phyloP scores from a whole-genome alignment of 371 early-diverging fungal genomes.

The Mortierella sp. region DNA sequence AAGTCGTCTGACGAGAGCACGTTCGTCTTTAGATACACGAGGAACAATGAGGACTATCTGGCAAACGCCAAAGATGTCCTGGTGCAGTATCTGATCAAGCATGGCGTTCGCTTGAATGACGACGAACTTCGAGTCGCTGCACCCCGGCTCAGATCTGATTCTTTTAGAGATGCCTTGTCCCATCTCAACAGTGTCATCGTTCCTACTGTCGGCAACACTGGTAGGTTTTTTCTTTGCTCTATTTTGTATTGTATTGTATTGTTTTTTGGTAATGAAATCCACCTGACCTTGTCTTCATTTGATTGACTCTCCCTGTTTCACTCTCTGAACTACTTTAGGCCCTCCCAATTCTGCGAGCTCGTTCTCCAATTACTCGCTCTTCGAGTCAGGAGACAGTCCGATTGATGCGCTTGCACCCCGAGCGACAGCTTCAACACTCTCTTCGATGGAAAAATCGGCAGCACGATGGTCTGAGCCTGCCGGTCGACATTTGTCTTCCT shows the following conservation, averaged over 20 bases:
- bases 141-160: conserved; percentile 27
- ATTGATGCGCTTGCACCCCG: conserved; percentile 15
- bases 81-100: conserved; percentile 51
- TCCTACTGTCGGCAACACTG: conserved; percentile 8
- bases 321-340: too few relatives aligned
- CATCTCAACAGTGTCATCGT: conserved; percentile 23
- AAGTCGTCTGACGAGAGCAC: conserved; percentile 3
- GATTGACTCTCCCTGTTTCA: too few relatives aligned
- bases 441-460: conserved; percentile 23
- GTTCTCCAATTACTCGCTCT: conserved; percentile 33
- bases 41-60: conserved; percentile 48
- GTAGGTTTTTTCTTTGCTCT: conserved; percentile 4
- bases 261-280: too few relatives aligned
- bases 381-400: conserved; percentile 22
- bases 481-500: conserved; percentile 23
- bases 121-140: conserved; percentile 17
- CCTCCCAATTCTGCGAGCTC: not conserved
- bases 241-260: not conserved
- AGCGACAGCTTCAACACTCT: conserved; percentile 4
- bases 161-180: conserved; percentile 27
- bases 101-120: conserved; percentile 51
- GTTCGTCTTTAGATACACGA: conserved; percentile 48
- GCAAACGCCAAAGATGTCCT: conserved; percentile 53
- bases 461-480: conserved; percentile 40
- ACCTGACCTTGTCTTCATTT: too few relatives aligned